Evolutionary conservation across 192 early-diverging fungal species (phyloP), one percentile per base, ranked within the genome.

Genomic region (Coemansia sp.): DNA sequence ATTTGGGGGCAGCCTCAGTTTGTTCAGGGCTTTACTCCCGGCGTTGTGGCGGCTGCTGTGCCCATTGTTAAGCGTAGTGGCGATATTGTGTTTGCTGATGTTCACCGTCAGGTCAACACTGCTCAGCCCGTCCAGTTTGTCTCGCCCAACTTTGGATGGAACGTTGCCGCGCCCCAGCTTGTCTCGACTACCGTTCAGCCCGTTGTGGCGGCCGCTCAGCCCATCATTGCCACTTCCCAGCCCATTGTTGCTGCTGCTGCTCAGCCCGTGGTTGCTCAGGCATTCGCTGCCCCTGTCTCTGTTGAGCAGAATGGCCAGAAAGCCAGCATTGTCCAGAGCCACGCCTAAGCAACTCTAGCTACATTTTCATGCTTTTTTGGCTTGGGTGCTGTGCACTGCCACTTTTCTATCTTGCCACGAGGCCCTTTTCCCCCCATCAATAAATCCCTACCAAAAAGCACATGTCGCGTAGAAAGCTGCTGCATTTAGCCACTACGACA

Each of bases 71-170:
- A 61, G 69, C 78, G 78, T 21, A 62, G 53, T 46, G 72, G 75
- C 26, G 75, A 71, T 23, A 35, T 79, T 43, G 67, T 67, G 5
- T 68, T 80, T 68, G 73, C 73, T 23, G 65, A 70, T 39, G 55
- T 65, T 66, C 69, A 75, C 53, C 76, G 69, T 33, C 78, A 74
- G 69, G 50, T 62, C 18, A 38, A 70, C 59, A 34, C 67, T 23
- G 73, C 55, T 13, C 33, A 63, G 34, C 60, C 45, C 34, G 60
- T 66, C 2, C 39, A 57, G 56, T 31, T 38, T 46, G 65, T 18
- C 21, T 26, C 20, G 13, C 55, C 65, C 42, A n/a, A 6, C 40
- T 60, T 65, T 37, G 70, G 63, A 13, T 69, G 56, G 56, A 34
- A 37, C 9, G 56, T 62, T 18, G 39, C 59, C 5, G 35, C 59